A percentile compares a stretch with the other conserved stretches of the same genome.
phyloP scores from a whole-genome alignment of 352 stramenopile genomes.

The Phytophthora multivora region DNA sequence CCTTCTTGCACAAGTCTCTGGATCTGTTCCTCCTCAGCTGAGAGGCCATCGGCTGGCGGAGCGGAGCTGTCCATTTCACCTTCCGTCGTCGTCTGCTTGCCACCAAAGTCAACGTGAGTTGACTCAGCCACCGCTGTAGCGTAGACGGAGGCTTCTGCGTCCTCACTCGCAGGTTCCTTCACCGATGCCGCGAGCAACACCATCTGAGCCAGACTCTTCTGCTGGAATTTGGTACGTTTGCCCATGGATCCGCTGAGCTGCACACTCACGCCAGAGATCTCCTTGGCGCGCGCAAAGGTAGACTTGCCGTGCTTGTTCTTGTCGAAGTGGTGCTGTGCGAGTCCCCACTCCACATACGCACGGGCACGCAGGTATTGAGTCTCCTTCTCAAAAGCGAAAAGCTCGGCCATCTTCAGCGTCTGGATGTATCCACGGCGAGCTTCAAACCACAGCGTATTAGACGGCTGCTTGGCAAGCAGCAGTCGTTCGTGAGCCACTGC shows the following conservation, averaged over 20 bases:
- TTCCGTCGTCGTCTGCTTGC: constrained; percentile 40
- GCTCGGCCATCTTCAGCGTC: constrained; percentile 35
- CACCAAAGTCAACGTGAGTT: constrained; percentile 75
- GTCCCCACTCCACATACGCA: constrained; percentile 92
- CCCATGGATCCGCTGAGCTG: constrained; percentile 93
- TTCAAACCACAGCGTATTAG: constrained; percentile 84
- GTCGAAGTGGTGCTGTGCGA: constrained; percentile 93
- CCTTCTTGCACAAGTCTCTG: constrained; percentile 69
- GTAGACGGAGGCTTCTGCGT: constrained; percentile 55
- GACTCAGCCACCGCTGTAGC: constrained; percentile 56
- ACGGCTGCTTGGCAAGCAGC: constrained; percentile 62
- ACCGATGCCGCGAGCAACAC: constrained; percentile 75
- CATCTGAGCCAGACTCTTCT: constrained; percentile 91
- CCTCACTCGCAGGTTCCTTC: constrained; percentile 37
- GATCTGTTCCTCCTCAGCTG: constrained; percentile 54
- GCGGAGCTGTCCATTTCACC: constrained; percentile 7
- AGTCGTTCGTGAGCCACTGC: constrained; percentile 74
- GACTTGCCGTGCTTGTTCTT: constrained; percentile 89
- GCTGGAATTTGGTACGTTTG: constrained; percentile 96
- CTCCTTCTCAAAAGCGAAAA: constrained; percentile 47
- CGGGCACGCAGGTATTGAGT: constrained; percentile 66
- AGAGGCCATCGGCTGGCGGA: constrained; percentile 40
- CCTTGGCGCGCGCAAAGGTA: constrained; percentile 88
- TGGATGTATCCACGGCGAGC: constrained; percentile 61
- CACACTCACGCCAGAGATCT: constrained; percentile 81